These are phyloP conservation scores for Aspergillus clavatus DNA, from an alignment of 2,329 filamentous ascomycete species.

Conservation along the genomic window DNA sequence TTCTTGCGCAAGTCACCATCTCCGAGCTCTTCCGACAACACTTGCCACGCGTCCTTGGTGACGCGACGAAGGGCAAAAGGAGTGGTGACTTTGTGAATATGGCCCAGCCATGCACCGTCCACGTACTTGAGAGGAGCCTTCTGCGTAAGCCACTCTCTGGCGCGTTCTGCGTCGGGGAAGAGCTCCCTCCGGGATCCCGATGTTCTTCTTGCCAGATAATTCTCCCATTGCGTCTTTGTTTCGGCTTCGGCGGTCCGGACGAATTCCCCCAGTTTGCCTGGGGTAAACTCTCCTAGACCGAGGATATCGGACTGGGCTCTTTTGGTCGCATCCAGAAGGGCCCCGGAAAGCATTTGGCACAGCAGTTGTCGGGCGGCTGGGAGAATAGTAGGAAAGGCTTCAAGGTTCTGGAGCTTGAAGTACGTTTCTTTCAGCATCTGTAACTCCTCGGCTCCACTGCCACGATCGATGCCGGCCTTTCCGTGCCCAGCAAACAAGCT, in stretches of 20 bases:
- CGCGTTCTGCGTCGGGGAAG: slow-evolving; percentile 32
- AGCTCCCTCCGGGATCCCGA: slow-evolving; percentile 33
- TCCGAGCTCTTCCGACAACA: slow-evolving; percentile 49
- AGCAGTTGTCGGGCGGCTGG: slow-evolving; percentile 29
- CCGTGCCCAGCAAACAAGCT: no score
- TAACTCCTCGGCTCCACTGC: no score
- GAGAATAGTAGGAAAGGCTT: no score
- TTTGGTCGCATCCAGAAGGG: slow-evolving; percentile 26
- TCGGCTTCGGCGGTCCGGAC: slow-evolving; percentile 16
- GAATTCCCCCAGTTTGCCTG: slow-evolving; percentile 25
- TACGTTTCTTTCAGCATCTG: slow-evolving; percentile 31
- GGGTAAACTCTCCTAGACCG: no score
- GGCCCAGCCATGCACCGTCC: slow-evolving; percentile 48
- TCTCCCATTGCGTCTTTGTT: slow-evolving; percentile 7
- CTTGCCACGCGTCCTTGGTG: slow-evolving; percentile 46
- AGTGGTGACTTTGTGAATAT: slow-evolving; percentile 43
- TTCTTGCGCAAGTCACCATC: slow-evolving; percentile 46
- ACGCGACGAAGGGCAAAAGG: slow-evolving; percentile 38
- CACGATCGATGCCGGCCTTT: no score
- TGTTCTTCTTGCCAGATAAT: slow-evolving; percentile 8
- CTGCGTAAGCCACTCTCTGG: slow-evolving; percentile 39
- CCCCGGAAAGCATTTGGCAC: slow-evolving; percentile 31
- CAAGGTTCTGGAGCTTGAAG: slow-evolving; percentile 41
- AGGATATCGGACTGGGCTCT: no score
- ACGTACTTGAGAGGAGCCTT: slow-evolving; percentile 45